Percentiles rank a stretch among this genome's conserved stretches.
Evolutionary conservation across 768 basidiomycete species (phyloP).

Genomic region (Suillus luteus): DNA sequence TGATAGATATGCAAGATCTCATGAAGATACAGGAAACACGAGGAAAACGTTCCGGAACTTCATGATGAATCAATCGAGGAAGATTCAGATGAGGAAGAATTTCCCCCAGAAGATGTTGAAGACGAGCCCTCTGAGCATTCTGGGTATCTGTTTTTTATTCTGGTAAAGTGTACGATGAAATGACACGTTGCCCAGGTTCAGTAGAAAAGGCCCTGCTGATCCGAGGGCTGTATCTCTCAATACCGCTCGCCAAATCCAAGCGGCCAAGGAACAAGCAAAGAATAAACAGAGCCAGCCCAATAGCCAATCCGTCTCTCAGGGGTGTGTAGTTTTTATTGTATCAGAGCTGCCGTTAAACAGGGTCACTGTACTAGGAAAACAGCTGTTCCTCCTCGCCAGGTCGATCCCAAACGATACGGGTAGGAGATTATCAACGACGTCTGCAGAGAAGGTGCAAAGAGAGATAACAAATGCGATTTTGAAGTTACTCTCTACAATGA

Average conservation of each 20-base stretch:
- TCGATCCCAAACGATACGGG: not conserved
- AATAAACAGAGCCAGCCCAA: not conserved
- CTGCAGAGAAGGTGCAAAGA: not conserved
- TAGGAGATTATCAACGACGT: not conserved
- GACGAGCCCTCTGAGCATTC: not conserved
- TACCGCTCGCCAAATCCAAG: not conserved
- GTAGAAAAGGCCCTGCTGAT: not conserved
- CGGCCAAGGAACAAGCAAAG: not conserved
- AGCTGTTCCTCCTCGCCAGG: not conserved
- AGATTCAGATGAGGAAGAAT: conserved; percentile 1
- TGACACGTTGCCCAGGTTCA: not conserved
- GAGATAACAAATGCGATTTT: not conserved
- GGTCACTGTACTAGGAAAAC: not conserved
- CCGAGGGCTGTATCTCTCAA: not conserved
- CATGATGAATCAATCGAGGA: not conserved
- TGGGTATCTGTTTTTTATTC: not conserved
- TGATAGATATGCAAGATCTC: not conserved
- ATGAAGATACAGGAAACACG: not conserved
- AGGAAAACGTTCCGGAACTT: not conserved
- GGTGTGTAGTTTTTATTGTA: not conserved
- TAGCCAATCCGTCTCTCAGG: not conserved
- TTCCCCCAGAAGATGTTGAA: not conserved
- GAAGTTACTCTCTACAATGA: not conserved
- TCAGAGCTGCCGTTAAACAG: not conserved
- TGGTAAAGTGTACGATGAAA: not conserved